These are phyloP conservation scores for Annulohypoxylon moriforme DNA, from an alignment of 495 filamentous ascomycete species.

Conservation along the genomic window DNA sequence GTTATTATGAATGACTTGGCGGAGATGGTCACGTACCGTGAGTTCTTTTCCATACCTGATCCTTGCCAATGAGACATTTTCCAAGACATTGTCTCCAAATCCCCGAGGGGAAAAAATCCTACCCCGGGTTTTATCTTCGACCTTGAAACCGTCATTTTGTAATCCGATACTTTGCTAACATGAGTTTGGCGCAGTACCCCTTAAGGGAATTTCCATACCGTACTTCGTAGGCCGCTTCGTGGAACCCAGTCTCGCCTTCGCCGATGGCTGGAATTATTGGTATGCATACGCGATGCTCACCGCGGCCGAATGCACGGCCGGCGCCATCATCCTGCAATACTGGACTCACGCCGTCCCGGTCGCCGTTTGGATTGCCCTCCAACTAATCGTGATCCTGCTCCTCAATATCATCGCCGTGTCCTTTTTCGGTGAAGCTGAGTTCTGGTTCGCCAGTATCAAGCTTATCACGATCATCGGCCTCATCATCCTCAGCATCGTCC, in stretches of 20 bases:
- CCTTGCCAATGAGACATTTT: neutral
- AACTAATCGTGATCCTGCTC: constrained; percentile 55
- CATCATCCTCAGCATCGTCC: constrained; percentile 76
- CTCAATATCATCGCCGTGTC: constrained; percentile 63
- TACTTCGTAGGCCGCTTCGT: constrained; percentile 80
- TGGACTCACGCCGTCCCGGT: constrained; percentile 63
- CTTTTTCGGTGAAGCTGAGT: constrained; percentile 72
- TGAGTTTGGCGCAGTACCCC: constrained; percentile 57
- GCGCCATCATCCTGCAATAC: constrained; percentile 65
- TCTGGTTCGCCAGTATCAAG: constrained; percentile 74
- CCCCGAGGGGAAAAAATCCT: neutral
- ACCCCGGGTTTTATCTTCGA: neutral
- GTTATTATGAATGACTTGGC: constrained; percentile 60
- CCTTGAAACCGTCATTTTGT: neutral
- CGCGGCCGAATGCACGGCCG: constrained; percentile 62
- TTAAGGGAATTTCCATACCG: constrained; percentile 64
- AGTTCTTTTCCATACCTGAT: neutral
- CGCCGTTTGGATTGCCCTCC: constrained; percentile 70
- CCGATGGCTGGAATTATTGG: constrained; percentile 82
- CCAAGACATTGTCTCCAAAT: neutral
- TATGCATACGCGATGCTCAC: constrained; percentile 62
- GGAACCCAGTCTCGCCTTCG: constrained; percentile 80
- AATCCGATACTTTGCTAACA: neutral
- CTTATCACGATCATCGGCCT: constrained; percentile 76
- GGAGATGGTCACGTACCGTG: constrained; percentile 60